phyloP scores from a whole-genome alignment of 805 yeast species.

The Candida maesae region DNA sequence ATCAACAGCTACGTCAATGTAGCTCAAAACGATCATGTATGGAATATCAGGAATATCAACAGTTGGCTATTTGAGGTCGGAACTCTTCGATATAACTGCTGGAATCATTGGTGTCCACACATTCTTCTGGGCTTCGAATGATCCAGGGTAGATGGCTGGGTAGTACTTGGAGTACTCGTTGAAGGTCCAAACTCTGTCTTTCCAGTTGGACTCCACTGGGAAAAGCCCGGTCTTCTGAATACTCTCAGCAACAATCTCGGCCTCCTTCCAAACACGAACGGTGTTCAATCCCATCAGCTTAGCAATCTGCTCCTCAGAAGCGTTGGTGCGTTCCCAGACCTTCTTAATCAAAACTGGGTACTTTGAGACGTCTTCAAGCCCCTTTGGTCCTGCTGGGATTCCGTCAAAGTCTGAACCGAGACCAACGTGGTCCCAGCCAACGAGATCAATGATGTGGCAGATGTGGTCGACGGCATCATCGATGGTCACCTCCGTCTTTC shows the following conservation, averaged over 20 bases:
- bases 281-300: constrained; percentile 45
- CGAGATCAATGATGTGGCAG: constrained; percentile 36
- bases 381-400: constrained; percentile 43
- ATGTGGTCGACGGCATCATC: constrained; percentile 47
- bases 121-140: constrained; percentile 14
- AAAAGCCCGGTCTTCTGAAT: constrained; percentile 23
- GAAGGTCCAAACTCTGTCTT: constrained; percentile 39
- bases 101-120: constrained; percentile 4
- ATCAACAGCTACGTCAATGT: too few species aligned
- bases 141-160: constrained; percentile 39
- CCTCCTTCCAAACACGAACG: constrained; percentile 42
- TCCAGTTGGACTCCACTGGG: constrained; percentile 39
- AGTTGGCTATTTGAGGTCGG: too few species aligned
- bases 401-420: constrained; percentile 54
- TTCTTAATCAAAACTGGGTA: constrained; percentile 45
- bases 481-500: constrained; percentile 31
- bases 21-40: too few species aligned
- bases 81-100: too few species aligned
- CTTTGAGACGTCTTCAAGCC: constrained; percentile 53
- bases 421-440: constrained; percentile 51
- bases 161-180: constrained; percentile 31
- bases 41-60: too few species aligned
- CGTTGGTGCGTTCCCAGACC: constrained; percentile 32
- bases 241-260: constrained; percentile 31
- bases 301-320: constrained; percentile 41